These are phyloP conservation scores for Meyerozyma sp. DNA, from an alignment of 1,139 yeast genomes.

Conservation along the genomic window DNA sequence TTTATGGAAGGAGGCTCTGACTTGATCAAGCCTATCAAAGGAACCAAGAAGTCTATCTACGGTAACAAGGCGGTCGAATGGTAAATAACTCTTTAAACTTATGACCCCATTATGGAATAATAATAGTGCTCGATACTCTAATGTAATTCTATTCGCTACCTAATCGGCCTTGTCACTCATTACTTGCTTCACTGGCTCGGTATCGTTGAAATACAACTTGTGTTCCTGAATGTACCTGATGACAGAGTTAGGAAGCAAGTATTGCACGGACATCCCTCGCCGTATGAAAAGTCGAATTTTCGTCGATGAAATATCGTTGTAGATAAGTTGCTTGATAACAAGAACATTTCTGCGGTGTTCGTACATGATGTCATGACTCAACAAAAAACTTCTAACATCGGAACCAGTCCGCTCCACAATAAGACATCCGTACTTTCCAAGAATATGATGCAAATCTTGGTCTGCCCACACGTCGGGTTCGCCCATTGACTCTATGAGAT, in stretches of 20 bases:
- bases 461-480: slow-evolving; percentile 99
- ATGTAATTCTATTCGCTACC: not conserved
- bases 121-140: not conserved
- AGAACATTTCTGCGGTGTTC: slow-evolving; percentile 91
- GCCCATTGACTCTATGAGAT: slow-evolving; percentile 97
- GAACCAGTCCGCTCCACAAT: slow-evolving; percentile 96
- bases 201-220: slow-evolving; percentile 73
- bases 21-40: slow-evolving; percentile 59
- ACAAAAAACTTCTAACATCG: slow-evolving; percentile 85
- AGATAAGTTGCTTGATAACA: slow-evolving; percentile 91
- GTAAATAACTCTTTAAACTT: slow-evolving; percentile 27
- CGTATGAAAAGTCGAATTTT: slow-evolving; percentile 88
- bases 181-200: slow-evolving; percentile 92
- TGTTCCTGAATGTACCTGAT: slow-evolving; percentile 93
- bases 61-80: slow-evolving; percentile 79
- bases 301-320: slow-evolving; percentile 93
- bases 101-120: not conserved
- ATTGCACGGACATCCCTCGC: slow-evolving; percentile 95
- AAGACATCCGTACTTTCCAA: slow-evolving; percentile 92
- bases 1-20: slow-evolving; percentile 86
- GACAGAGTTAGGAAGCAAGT: slow-evolving; percentile 87
- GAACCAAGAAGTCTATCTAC: slow-evolving; percentile 62
- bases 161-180: slow-evolving; percentile 50
- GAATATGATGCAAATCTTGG: slow-evolving; percentile 86
- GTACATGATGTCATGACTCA: slow-evolving; percentile 94